Evolutionary conservation across 2,329 filamentous ascomycete species (phyloP), one percentile per base, ranked within the genome.

Genomic region (Aspergillus fumigatus): DNA sequence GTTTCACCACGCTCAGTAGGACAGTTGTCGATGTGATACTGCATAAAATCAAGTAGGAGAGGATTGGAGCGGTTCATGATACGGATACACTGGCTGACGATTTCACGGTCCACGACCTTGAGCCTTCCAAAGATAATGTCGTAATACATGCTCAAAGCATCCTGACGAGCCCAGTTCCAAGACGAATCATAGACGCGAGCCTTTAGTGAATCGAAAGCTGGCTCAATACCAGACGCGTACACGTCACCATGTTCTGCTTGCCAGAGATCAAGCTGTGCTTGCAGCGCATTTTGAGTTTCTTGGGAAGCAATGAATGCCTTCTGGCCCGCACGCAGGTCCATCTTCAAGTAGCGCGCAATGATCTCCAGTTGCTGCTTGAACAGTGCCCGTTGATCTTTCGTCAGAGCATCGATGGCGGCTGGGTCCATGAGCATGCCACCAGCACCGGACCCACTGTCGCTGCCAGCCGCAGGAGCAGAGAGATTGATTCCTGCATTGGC

Each of bases 51-150:
- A 57, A 99, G 84, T 1, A 99, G 85, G 38, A 90, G 88, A 2
- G 94, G 94, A 73, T 97, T 99, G 35, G 94, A 96, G 61, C 94
- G 89, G 80, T 97, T 99, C 94, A 99, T 99, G 77, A 99, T 94
- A 65, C 91, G 89, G 70, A 99, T 97, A 78, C 94, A 99, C 74
- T 92, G 92, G 77, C 92, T 97, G 72, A 99, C 94, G 67, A 97
- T 99, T 75, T 99, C 94, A 62, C 94, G 90, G 70, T 99, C 94
- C 43, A 99, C 89, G 51, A 88, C 90, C 79, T 94, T 86, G 53
- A 99, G 85, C 59, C 94, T 87, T 57, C 94, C 94, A 68, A 99
- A 99, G 70, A 99, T 97, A 70, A 99, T 95, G 70, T 99, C 94
- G 78, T 92, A 99, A 81, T 94, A 99, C 93, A 99, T 99, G 79